These are phyloP conservation scores for Mortierella polycephala DNA, from an alignment of 371 early-diverging fungal genomes.

Conservation along the genomic window DNA sequence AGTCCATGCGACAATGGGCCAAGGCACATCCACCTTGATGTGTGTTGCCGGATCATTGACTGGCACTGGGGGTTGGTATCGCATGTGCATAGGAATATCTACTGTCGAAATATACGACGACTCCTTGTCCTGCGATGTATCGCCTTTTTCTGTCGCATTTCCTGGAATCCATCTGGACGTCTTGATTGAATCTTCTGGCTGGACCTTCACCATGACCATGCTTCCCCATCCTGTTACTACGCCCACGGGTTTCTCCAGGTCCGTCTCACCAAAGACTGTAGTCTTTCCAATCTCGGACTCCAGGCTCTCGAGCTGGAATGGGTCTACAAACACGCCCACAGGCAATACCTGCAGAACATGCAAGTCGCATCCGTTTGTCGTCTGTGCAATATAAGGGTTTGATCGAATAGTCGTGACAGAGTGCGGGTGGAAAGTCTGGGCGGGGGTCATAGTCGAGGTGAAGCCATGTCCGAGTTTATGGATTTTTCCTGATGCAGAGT, in stretches of 20 bases:
- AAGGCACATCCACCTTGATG: conserved; percentile 30
- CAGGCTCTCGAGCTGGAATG: conserved; percentile 47
- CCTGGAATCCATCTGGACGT: conserved; percentile 40
- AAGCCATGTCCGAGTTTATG: conserved; percentile 38
- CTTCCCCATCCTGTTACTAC: conserved; percentile 53
- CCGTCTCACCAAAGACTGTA: conserved; percentile 47
- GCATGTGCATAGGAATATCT: conserved; percentile 52
- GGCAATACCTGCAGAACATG: conserved; percentile 45
- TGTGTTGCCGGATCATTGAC: conserved; percentile 29
- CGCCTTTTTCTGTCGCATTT: conserved; percentile 1
- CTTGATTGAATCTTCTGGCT: conserved; percentile 29
- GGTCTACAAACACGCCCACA: conserved; percentile 46
- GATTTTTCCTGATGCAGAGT: conserved; percentile 25
- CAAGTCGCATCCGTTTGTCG: conserved; percentile 35
- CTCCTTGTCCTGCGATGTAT: not conserved
- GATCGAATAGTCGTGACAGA: conserved; percentile 49
- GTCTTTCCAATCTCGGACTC: conserved; percentile 45
- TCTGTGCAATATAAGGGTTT: conserved; percentile 29
- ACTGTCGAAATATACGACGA: conserved; percentile 21
- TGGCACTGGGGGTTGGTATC: conserved; percentile 48
- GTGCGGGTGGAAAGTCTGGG: conserved; percentile 50
- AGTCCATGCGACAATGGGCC: conserved; percentile 49
- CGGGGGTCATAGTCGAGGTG: conserved; percentile 38
- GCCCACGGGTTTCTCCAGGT: conserved; percentile 53
- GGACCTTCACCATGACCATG: conserved; percentile 46